Evolutionary conservation across 2,329 filamentous ascomycete genomes (phyloP), one percentile per base, ranked within the genome.

Genomic region (Neurospora sp.): DNA sequence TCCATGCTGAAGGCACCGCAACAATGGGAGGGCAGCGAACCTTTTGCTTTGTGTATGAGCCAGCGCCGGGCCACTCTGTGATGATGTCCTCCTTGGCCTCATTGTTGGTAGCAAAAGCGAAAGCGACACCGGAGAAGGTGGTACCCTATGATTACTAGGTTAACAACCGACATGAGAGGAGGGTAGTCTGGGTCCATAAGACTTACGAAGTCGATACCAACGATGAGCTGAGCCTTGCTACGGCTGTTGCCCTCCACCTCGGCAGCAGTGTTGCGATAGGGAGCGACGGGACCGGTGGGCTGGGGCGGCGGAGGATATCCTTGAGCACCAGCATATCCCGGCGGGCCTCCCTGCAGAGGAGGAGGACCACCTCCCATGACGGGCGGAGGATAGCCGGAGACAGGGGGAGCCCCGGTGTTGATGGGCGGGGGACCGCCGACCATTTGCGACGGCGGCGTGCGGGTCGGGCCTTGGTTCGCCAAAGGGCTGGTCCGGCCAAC

Each of bases 61-160:
- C 96, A 42, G 96, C 94, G 76, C 96, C 96, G 36, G 96, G 96
- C 96, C 96, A 99, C 83, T 99, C 96, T 73, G 95, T 96, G 77
- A 99, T 99, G 77, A 98, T 98, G 80, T 98, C 95, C 82, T 98
- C 96, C 80, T 97, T 96, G 72, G 94, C 93, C 81, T 97, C 94
- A 76, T 95, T 97, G 82, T 97, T 97, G 71, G 95, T 97, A 72
- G 94, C 94, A 82, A 97, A 99, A 39, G 94, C 94, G 79, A 96
- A 97, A 42, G 96, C 96, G 73, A 98, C 95, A 79, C 96, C 96
- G 3, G 96, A 98, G 80, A 98, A 99, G 5, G 96, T 99, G 19
- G 96, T 99, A 74, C 96, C 93, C 93, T 97, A 77, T 17, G 67
- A 73, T 71, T 71, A 23, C 74, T 8, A 46, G 28, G 62, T 52